Conservation (phyloP, 2,329 filamentous ascomycete species). For the Fusarium ambrosium region DNA sequence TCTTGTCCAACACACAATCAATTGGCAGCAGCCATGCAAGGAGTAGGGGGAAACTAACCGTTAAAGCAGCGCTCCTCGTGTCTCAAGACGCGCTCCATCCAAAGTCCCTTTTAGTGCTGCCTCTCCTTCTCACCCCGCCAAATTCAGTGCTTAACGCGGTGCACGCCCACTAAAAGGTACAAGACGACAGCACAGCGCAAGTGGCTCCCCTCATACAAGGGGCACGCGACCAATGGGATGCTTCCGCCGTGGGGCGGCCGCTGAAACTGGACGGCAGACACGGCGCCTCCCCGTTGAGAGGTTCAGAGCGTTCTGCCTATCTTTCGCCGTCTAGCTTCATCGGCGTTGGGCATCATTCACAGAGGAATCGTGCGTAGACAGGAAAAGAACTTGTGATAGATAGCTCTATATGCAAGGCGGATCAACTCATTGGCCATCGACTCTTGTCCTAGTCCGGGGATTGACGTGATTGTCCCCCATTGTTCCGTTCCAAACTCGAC, state of each 20-base stretch:
- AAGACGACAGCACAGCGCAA: constrained; percentile 18
- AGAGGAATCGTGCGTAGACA: background rate
- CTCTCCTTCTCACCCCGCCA: constrained; percentile 42
- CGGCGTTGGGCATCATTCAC: constrained; percentile 11
- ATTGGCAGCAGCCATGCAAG: constrained; percentile 12
- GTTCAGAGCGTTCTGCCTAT: background rate
- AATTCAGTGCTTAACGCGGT: constrained; percentile 42
- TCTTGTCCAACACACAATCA: background rate
- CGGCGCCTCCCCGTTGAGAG: constrained; percentile 31
- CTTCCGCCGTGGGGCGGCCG: constrained; percentile 18
- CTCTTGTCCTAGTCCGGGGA: background rate
- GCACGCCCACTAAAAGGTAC: constrained; percentile 45
- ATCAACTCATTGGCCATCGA: constrained; percentile 18
- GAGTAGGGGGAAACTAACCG: background rate
- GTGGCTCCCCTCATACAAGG: constrained; percentile 24
- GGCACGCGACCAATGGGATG: constrained; percentile 37
- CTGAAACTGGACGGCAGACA: constrained; percentile 23
- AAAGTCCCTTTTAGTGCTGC: constrained; percentile 42
- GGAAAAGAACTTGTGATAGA: background rate
- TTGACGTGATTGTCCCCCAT: constrained; percentile 25
- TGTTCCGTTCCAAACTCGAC: constrained; percentile 13
- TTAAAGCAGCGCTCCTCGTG: constrained; percentile 44
- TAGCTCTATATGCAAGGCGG: constrained; percentile 9
- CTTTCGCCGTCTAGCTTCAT: background rate
- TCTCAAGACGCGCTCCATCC: constrained; percentile 35